Base-by-base conservation (phyloP, 768 basidiomycete species). In the Suillus variegatus region DNA sequence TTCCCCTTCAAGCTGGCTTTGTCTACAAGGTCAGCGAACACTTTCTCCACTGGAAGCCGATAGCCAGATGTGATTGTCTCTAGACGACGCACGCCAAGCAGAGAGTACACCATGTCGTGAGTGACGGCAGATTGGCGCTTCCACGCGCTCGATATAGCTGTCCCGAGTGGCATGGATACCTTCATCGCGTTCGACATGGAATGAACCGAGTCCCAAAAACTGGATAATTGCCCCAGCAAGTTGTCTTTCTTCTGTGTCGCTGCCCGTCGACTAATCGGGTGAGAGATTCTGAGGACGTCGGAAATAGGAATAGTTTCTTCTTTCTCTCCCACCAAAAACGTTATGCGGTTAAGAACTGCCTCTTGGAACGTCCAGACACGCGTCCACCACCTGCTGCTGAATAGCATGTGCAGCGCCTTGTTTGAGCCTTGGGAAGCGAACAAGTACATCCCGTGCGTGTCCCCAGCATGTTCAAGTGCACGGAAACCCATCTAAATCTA, bases 291-390 rank as follows among this genome's bases (percentile, higher is more conserved):
- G 61, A 62, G 61, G 38, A 62, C 32, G 35, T 62, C 47, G 13
- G 47, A 62, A 62, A 62, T 51, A 35, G 61, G 47, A n/a, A 62
- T 52, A 38, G 61, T 62, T 13, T 62, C 61, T 35, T 52, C 46
- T 16, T 35, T 51, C 51, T 62, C 61, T 51, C 61, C 61, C 28
- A 62, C 61, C 20, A 62, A 16, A 62, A 62, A 62, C 6, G 61
- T 52, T 49, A 28, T 2, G 28, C n/a, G 16, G 35, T 62, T 62
- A 20, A 62, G 46, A 20, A 62, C 61, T 32, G 61, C 61, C 46
- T 62, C 61, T 62, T 52, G 61, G n/a, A 62, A 62, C 47, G 61
- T 62, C 61, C 61, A 62, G n/a, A 28, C 61, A 51, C 61, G 61
- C 32, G 61, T 62, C 61, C 61, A 62, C 61, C 61, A 62, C 61